Conservation (phyloP, 148 eudicot genomes). For the Mesembryanthemum crystallinum region DNA sequence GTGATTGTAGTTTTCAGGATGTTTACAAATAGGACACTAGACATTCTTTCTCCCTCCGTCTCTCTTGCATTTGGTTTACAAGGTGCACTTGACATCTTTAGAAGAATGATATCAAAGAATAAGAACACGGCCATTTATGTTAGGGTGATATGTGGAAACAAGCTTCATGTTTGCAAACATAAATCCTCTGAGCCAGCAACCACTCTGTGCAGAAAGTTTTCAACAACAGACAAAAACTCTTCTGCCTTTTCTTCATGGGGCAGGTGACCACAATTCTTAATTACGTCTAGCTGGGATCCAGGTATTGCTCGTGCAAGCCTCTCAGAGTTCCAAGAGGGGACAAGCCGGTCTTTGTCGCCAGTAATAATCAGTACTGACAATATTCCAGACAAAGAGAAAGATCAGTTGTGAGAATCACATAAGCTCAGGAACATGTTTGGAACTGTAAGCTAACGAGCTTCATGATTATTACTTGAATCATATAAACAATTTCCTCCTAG, state of each 20-base stretch:
- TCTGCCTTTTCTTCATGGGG: constrained; percentile 87
- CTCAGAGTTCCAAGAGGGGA: constrained; percentile 79
- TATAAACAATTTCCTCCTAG: neutral
- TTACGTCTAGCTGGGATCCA: constrained; percentile 58
- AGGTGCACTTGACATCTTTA: neutral
- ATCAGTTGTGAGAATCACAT: neutral
- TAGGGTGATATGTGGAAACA: neutral
- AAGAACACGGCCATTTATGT: neutral
- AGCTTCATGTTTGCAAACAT: constrained; percentile 37
- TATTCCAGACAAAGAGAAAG: neutral
- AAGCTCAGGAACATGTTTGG: neutral
- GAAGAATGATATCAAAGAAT: constrained; percentile 7
- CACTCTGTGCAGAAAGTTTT: constrained; percentile 47
- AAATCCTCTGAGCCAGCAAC: constrained; percentile 46
- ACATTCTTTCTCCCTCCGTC: no score
- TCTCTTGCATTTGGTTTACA: neutral
- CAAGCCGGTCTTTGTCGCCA: constrained; percentile 78
- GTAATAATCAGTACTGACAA: constrained; percentile 72
- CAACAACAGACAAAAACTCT: constrained; percentile 64
- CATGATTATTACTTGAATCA: neutral
- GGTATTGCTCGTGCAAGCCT: constrained; percentile 76
- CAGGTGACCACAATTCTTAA: constrained; percentile 86
- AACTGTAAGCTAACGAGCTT: neutral
- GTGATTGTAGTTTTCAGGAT: neutral
- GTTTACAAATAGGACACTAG: no score